Base-by-base conservation (phyloP, 805 yeast genomes). In the Candida stauntonica region DNA sequence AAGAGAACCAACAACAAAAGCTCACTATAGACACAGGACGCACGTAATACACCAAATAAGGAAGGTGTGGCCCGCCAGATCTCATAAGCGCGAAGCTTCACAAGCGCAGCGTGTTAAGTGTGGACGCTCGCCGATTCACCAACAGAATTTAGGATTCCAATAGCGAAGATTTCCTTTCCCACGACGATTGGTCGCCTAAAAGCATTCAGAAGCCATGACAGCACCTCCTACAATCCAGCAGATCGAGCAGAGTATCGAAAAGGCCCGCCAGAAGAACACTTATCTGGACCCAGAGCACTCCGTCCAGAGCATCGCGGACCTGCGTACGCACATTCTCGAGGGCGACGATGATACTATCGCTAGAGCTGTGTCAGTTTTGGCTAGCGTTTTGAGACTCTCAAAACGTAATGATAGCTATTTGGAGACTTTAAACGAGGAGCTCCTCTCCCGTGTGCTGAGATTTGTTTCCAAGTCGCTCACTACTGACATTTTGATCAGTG, bases 371-470 rank as follows among this genome's bases (percentile, higher is more conserved):
- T 71, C 72, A 2, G 76, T 77, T 4, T 57, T 79, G 21, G 73
- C 80, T 23, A 74, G 69, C 45, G 60, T 74, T 19, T 56, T 77
- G 31, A 79, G 75, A 30, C 58, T 63, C 17, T 67, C 72, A 6
- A 73, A 76, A 5, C 54, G 55, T 16, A 57, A 62, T 15, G 59
- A 65, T 20, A 62, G 57, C 6, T 61, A 66, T 42, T 41, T 56
- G 17, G 39, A 49, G 8, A 48, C 66, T 11, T 61, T 72, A 46
- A 75, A 71, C 48, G 65, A 62, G 31, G 44, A 55, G 1, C 54
- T 75, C 34, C 65, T 72, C 45, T 48, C 57, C 30, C 60, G 67
- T 9, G 55, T 73, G 23, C 66, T 70, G 41, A 58, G 68, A 14
- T 64, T 68, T 6, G 64, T 72, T 16, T 51, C 67, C 17, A 42